Base-by-base conservation (phyloP, 1,139 yeast species). In the Sugiyamaella novakii region DNA sequence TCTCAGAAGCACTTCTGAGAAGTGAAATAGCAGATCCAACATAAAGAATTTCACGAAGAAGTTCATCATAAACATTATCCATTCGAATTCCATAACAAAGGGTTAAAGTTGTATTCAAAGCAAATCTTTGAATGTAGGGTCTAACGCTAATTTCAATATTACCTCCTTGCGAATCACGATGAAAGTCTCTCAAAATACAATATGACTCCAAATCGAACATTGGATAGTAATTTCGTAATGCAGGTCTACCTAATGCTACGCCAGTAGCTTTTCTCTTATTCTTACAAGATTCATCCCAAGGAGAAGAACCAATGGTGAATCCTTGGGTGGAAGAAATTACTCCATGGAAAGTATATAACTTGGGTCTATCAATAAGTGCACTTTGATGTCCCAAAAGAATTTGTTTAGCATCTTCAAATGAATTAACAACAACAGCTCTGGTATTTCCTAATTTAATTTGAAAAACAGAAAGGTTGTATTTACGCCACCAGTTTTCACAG, bases 221-320 rank as follows among this genome's bases (percentile, higher is more conserved):
- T 0, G 54, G 55, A 12, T 70, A 62, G 46, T 70, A 62, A 3
- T 53, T 55, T 29, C 58, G 35, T 44, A 57, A 41, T 7, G 54
- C 59, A 21, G 59, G 58, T 18, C 61, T 70, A 54, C 75, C 77
- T 52, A 81, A 66, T 8, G 71, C 67, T 53, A 70, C 70, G 0
- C 81, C 72, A 31, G 81, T 66, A 11, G 74, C 71, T 60, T 80
- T 82, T 58, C 81, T 76, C 61, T 78, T 75, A 44, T 65, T 68
- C 53, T 72, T 69, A 58, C 72, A 83, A 1, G 81, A 71, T 1
- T 65, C 67, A 5, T 84, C 78, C 55, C 73, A 76, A 1, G 89
- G 88, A 0, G 87, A 82, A 0, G 87, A 80, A 0, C 89, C 89
- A 22, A 83, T 73, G 0, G 89, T 83, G 58, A 76, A 80, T 0